A percentile compares a stretch with the other conserved stretches of the same genome.
Evolutionary conservation across 106 monocot genomes (phyloP).

Genomic region (Allium cepa): DNA sequence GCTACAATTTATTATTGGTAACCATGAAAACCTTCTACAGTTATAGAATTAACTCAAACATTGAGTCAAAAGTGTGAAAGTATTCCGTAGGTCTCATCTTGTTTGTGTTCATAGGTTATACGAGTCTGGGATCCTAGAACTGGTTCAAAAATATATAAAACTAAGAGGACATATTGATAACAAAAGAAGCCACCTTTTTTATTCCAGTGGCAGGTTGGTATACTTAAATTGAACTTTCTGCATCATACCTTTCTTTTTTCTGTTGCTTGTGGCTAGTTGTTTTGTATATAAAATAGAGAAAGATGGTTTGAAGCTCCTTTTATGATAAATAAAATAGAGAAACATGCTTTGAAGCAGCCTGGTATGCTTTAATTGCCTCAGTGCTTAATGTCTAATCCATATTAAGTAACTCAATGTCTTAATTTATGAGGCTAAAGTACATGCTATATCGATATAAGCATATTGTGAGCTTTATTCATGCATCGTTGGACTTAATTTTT

Average conservation of each 20-base stretch:
- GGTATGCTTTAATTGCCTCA: too few relatives aligned
- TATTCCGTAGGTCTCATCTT: background rate
- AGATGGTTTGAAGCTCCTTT: too few relatives aligned
- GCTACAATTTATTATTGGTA: background rate
- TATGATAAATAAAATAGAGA: too few relatives aligned
- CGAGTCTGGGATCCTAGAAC: constrained; percentile 99
- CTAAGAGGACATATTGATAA: constrained; percentile 96
- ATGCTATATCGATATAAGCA: too few relatives aligned
- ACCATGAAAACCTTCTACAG: background rate
- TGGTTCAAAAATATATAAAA: constrained; percentile 96
- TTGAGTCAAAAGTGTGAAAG: background rate
- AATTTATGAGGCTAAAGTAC: too few relatives aligned
- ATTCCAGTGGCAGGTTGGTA: constrained; percentile 85
- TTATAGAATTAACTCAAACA: background rate
- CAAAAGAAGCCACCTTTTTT: constrained; percentile 82
- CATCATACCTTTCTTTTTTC: background rate
- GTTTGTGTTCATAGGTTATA: constrained; percentile 47
- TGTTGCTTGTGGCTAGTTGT: too few relatives aligned
- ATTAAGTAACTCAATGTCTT: too few relatives aligned
- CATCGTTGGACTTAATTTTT: too few relatives aligned
- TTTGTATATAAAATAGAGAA: too few relatives aligned
- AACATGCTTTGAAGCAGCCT: too few relatives aligned
- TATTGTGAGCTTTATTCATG: too few relatives aligned
- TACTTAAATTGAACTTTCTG: background rate
- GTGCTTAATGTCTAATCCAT: too few relatives aligned